Evolutionary conservation across 176 grass and related monocot species (phyloP).

Genomic region (Cenchrus fungigraminus): DNA sequence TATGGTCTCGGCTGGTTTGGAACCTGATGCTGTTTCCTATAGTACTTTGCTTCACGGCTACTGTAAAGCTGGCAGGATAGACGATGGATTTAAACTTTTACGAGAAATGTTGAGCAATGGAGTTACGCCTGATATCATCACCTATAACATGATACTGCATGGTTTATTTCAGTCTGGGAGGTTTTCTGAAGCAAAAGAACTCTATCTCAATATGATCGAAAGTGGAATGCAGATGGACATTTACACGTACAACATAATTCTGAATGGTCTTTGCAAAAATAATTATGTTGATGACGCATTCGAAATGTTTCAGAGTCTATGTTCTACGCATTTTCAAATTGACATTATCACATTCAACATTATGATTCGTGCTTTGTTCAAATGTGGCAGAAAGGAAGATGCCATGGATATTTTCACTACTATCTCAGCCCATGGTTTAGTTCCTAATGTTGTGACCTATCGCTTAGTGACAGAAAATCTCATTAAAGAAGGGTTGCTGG

Average conservation of each 20-base stretch:
- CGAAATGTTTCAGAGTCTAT: neutral
- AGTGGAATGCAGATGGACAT: neutral
- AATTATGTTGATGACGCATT: neutral
- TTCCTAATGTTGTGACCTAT: neutral
- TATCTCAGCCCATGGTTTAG: neutral
- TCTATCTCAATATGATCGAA: neutral
- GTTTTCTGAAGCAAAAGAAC: neutral
- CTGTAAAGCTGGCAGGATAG: neutral
- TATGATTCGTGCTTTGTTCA: neutral
- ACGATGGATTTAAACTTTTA: neutral
- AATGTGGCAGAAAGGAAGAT: neutral
- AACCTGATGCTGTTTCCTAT: slow-evolving; percentile 18
- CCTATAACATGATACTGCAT: neutral
- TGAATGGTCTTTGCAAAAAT: neutral
- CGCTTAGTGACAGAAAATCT: neutral
- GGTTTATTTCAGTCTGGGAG: slow-evolving; percentile 14
- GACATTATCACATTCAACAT: neutral
- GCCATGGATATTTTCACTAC: neutral
- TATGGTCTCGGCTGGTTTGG: slow-evolving; percentile 1
- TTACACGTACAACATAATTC: neutral
- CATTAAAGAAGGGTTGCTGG: neutral
- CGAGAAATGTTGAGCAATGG: neutral
- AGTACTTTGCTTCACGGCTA: slow-evolving; percentile 1
- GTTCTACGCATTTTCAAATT: neutral
- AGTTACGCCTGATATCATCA: neutral